These are phyloP conservation scores for Pseudocercospora fijiensis DNA, from an alignment of 2,329 filamentous ascomycete genomes.

Conservation along the genomic window DNA sequence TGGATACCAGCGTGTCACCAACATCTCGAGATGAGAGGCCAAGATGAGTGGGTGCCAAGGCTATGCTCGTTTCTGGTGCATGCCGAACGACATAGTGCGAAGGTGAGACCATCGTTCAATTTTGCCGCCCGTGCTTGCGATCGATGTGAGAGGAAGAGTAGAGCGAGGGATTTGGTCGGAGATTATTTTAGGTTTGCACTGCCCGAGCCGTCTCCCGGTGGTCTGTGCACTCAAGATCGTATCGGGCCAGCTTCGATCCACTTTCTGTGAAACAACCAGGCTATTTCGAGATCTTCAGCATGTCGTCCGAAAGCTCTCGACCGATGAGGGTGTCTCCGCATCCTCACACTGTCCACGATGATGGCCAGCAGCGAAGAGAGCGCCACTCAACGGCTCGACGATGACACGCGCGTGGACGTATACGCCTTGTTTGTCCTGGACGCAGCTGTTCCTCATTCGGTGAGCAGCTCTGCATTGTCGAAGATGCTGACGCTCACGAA, in stretches of 20 bases:
- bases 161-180: slow-evolving; percentile 3
- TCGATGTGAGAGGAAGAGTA: neutral
- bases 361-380: neutral
- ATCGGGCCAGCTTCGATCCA: neutral
- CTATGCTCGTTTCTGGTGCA: neutral
- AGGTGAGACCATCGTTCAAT: neutral
- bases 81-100: neutral
- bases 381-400: neutral
- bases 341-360: neutral
- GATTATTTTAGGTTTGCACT: neutral
- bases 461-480: neutral
- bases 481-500: neutral
- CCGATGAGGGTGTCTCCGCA: neutral
- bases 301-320: neutral
- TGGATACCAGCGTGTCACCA: neutral
- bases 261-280: neutral
- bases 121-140: neutral
- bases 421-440: slow-evolving; percentile 13
- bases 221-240: neutral
- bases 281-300: neutral
- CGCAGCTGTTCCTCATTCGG: neutral
- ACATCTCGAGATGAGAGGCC: neutral
- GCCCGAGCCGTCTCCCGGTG: neutral
- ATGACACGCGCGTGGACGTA: slow-evolving; percentile 1
- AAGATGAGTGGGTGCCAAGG: neutral